A percentile compares a stretch with the other conserved stretches of the same genome.
These are phyloP conservation scores for Steccherinum ochraceum DNA, from an alignment of 768 basidiomycete genomes.

Conservation along the genomic window DNA sequence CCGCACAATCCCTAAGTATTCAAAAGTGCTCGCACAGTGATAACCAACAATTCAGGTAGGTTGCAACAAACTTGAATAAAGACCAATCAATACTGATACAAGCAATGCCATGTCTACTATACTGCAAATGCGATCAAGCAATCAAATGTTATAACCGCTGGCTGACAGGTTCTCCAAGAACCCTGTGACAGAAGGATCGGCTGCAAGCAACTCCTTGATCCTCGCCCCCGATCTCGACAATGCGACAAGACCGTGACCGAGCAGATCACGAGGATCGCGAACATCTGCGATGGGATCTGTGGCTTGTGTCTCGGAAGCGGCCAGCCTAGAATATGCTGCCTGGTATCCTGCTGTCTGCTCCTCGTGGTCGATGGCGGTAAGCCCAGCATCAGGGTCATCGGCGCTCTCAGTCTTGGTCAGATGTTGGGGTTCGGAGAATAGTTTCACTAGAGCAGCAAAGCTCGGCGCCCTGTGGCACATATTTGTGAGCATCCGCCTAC, in stretches of 20 bases:
- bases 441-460: constrained; percentile 66
- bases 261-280: constrained; percentile 19
- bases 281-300: constrained; percentile 32
- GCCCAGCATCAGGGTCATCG: constrained; percentile 20
- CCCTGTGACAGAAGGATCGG: too few relatives aligned
- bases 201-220: too few relatives aligned
- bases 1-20: too few relatives aligned
- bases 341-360: constrained; percentile 91
- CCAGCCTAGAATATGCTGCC: constrained; percentile 87
- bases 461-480: constrained; percentile 52
- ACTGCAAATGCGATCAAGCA: too few relatives aligned
- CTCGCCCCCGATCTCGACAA: constrained; percentile 12
- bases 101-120: too few relatives aligned
- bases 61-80: too few relatives aligned
- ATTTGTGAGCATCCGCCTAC: too few relatives aligned
- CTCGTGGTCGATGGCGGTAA: constrained; percentile 83
- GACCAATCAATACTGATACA: too few relatives aligned
- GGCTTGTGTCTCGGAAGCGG: constrained; percentile 42
- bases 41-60: too few relatives aligned
- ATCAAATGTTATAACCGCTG: too few relatives aligned
- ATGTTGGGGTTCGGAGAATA: constrained; percentile 76
- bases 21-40: too few relatives aligned
- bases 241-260: constrained; percentile 18
- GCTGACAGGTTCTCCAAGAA: too few relatives aligned
- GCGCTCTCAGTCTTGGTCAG: constrained; percentile 29